These are phyloP conservation scores for Avena sativa DNA, from an alignment of 176 grass and related monocot species.

Conservation along the genomic window DNA sequence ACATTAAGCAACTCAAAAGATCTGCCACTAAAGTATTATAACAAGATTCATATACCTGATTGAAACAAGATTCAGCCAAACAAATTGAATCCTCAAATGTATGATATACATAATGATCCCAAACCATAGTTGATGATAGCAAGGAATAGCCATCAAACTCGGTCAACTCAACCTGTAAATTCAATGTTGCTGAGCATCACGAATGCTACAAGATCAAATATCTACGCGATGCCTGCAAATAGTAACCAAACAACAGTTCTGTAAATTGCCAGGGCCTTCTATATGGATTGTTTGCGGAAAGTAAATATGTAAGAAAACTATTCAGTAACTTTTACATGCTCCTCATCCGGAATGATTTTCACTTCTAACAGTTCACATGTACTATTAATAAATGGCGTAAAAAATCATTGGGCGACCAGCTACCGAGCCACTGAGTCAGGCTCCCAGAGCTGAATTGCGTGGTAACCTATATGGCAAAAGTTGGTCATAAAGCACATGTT, in stretches of 20 bases:
- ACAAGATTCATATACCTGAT: constrained; percentile 42
- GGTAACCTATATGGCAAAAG: constrained; percentile 8
- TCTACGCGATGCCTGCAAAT: constrained; percentile 32
- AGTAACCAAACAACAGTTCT: constrained; percentile 43
- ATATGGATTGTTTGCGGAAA: constrained; percentile 35
- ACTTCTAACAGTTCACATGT: constrained; percentile 21
- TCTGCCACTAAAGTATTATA: not conserved
- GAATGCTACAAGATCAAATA: constrained; percentile 41
- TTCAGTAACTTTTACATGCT: constrained; percentile 19
- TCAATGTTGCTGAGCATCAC: constrained; percentile 43
- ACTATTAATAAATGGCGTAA: not conserved
- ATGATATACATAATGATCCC: constrained; percentile 75
- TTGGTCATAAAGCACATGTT: not conserved
- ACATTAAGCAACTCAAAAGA: constrained; percentile 22
- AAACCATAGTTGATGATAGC: constrained; percentile 84
- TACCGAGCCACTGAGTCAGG: constrained; percentile 27
- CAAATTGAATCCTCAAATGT: constrained; percentile 69
- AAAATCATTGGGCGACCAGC: not conserved
- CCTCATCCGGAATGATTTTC: constrained; percentile 4
- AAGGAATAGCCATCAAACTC: constrained; percentile 71
- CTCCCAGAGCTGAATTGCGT: constrained; percentile 18
- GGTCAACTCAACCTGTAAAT: constrained; percentile 76
- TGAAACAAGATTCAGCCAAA: constrained; percentile 62
- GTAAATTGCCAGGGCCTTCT: not conserved
- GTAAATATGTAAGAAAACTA: not conserved